Conservation (phyloP, 202 grass and related monocot genomes). For the Panicum virgatum region DNA sequence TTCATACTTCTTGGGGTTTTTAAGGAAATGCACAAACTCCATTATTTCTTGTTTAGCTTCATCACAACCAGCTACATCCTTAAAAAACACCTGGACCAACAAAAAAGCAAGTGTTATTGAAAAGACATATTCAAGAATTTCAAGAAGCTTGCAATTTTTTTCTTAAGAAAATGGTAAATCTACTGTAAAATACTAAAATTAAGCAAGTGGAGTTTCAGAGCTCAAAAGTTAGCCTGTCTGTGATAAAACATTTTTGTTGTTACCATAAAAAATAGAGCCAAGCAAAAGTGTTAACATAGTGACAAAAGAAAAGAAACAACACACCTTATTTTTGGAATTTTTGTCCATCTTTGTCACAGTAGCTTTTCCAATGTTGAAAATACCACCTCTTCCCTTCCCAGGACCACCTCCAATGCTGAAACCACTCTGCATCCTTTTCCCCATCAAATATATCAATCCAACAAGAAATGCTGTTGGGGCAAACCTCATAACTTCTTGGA, state of each 20-base stretch:
- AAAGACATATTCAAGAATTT: background rate
- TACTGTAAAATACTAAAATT: background rate
- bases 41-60: slow-evolving; percentile 94
- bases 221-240: background rate
- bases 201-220: background rate
- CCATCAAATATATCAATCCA: slow-evolving; percentile 86
- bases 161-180: background rate
- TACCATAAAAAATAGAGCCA: background rate
- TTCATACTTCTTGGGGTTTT: slow-evolving; percentile 75
- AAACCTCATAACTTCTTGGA: slow-evolving; percentile 88
- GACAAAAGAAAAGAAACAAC: background rate
- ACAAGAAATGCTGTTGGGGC: slow-evolving; percentile 82
- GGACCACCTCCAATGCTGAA: slow-evolving; percentile 88
- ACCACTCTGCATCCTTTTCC: slow-evolving; percentile 89
- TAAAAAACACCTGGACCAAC: slow-evolving; percentile 70
- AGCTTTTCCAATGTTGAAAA: slow-evolving; percentile 99
- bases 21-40: slow-evolving; percentile 88
- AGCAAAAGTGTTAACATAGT: background rate
- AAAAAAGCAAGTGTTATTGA: slow-evolving; percentile 16
- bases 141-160: background rate
- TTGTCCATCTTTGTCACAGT: slow-evolving; percentile 93
- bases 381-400: slow-evolving; percentile 73
- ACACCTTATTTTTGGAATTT: slow-evolving; percentile 98
- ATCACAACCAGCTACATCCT: slow-evolving; percentile 81
- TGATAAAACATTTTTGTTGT: background rate